Percentiles rank a stretch among this genome's conserved stretches.
These are phyloP conservation scores for Wickerhamiella infanticola DNA, from an alignment of 1,139 yeast genomes.

Conservation along the genomic window DNA sequence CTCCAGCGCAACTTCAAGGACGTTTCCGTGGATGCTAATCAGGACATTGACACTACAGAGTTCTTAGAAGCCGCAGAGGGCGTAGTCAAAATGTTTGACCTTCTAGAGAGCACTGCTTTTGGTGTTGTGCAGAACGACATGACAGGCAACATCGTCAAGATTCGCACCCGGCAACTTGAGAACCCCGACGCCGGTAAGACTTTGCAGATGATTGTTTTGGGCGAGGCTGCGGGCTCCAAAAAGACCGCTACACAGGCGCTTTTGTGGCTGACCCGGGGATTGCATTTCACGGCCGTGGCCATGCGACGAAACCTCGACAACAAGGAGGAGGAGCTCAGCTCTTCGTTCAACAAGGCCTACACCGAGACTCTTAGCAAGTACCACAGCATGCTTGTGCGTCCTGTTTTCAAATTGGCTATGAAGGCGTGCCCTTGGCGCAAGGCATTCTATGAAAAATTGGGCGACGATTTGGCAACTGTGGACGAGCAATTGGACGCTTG, in stretches of 20 bases:
- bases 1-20: constrained; percentile 60
- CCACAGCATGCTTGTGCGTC: constrained; percentile 71
- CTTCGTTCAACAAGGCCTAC: constrained; percentile 73
- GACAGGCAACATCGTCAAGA: constrained; percentile 72
- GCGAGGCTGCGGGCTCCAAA: constrained; percentile 45
- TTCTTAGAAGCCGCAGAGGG: constrained; percentile 78
- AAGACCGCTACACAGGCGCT: constrained; percentile 86
- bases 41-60: constrained; percentile 52
- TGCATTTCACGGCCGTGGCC: constrained; percentile 78
- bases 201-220: constrained; percentile 59
- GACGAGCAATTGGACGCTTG: constrained; percentile 48
- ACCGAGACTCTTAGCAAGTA: constrained; percentile 61
- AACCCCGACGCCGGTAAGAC: constrained; percentile 51
- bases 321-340: constrained; percentile 50
- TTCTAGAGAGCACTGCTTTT: constrained; percentile 76
- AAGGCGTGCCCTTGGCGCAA: constrained; percentile 88
- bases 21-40: constrained; percentile 44
- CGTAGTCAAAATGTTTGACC: constrained; percentile 60
- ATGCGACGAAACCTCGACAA: constrained; percentile 59
- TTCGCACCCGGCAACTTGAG: constrained; percentile 43
- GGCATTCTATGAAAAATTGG: constrained; percentile 70
- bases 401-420: constrained; percentile 86
- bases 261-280: constrained; percentile 69
- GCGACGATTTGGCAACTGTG: constrained; percentile 42
- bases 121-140: constrained; percentile 75